Base-by-base conservation (phyloP, 192 early-diverging fungal species). In the Coemansia sp. region DNA sequence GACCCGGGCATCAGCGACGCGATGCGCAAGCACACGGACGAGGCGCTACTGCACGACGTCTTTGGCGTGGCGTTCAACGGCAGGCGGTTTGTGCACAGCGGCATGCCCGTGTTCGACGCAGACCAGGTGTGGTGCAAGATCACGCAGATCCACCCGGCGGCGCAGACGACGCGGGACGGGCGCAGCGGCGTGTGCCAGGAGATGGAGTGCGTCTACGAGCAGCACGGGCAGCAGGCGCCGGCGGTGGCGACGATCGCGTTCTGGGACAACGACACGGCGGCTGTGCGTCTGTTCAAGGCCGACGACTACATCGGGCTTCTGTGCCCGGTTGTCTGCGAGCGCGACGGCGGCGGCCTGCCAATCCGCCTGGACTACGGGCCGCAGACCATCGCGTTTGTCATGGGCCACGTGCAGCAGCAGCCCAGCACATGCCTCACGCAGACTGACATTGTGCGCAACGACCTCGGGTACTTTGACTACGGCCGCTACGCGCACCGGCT, bases 101-200 rank as follows among this genome's bases (percentile, higher is more conserved):
- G 36, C 14, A 29, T 19, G 4, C 75, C 75, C 9, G 50, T 48
- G 30, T 72, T 78, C 67, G 48, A 68, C 45, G 75, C 75, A 0
- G 70, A 72, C 35, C 75, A 78, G 63, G 52, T 78, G 25, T 78
- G 75, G 75, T 68, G 75, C 64, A 64, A 58, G 28, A 50, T 78
- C 19, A 62, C 64, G 10, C 9, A 23, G 16, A 65, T 69, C 24
- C 20, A 27, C 36, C 36, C 59, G 20, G 18, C 54, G 1, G 8
- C 27, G 14, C 51, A 29, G 19, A 36, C 27, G 11, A 32, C 51
- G 28, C 34, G 35, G 6, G 28, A 62, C 29, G 60, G 55, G 22
- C 55, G 54, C 14, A 55, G 32, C 20, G 54, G 35, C 18, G 13
- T 25, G 27, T 29, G 48, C 23, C 55, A 45, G 34, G 34, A 29